Base-by-base conservation (phyloP, 2,329 filamentous ascomycete species). In the Hypoxylon sp. region DNA sequence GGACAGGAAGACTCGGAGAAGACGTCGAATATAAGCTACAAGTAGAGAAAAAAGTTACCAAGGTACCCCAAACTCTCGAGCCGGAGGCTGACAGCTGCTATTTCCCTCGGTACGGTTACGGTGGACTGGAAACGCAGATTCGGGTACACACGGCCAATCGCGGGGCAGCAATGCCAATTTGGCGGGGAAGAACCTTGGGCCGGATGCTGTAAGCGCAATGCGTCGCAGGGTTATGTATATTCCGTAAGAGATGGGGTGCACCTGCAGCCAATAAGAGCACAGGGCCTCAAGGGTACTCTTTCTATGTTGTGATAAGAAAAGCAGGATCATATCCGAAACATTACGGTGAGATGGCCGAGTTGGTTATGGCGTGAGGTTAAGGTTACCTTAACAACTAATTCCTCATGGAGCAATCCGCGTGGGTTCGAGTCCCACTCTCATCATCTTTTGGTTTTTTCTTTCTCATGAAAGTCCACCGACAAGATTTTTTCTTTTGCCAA, bases 351-450 rank as follows among this genome's bases (percentile, higher is more conserved):
- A 73, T 73, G 70, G 70, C 70, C 70, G 70, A 72, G 70, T 72
- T 73, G 70, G 69, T 73, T 70, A 72, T 72, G 69, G 71, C 70
- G 71, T 68, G 67, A 72, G 71, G 69, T 72, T 73, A 72, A 72
- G 70, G 70, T 70, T 27, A 68, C 62, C 68, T 70, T 70, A 70
- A 48, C 65, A 64, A 45, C 52, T 62, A 51, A 47, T 48, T 65
- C 53, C 53, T 60, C 50, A 55, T 67, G 60, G 62, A 58, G 65
- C 52, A 67, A 67, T 68, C 68, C 68, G 66, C 69, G 69, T 72
- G 69, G 38, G 38, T 42, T 42, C 38, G 60, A 72, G 62, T 72
- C 69, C 67, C 69, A 72, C 69, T 70, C 66, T 72, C 55, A 53
- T 62, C 62, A 40, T 60, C 18, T 2, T 40, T 40, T n/a, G 1